Evolutionary conservation across 2,329 filamentous ascomycete species (phyloP).

Genomic region (Diaporthe helianthi): DNA sequence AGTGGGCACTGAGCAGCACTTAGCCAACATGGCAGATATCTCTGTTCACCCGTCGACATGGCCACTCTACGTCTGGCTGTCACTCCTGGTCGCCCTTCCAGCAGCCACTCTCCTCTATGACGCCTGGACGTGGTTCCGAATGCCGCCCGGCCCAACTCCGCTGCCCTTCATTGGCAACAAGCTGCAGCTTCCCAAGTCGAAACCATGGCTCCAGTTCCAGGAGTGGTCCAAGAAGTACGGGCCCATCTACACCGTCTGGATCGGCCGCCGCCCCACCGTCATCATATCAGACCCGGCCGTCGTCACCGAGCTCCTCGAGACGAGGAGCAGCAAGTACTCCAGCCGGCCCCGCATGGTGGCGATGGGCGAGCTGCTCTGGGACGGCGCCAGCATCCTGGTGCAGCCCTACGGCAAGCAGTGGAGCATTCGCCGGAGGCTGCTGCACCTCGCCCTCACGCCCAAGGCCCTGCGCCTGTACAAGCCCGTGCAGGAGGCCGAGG

Average conservation of each 20-base stretch:
- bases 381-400: conserved; percentile 52
- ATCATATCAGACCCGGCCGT: conserved; percentile 52
- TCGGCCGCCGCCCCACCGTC: conserved; percentile 52
- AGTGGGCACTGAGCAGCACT: neutral
- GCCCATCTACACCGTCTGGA: conserved; percentile 56
- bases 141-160: conserved; percentile 55
- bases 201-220: conserved; percentile 49
- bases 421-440: conserved; percentile 50
- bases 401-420: conserved; percentile 57
- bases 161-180: conserved; percentile 54
- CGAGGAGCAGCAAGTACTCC: conserved; percentile 48
- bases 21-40: conserved; percentile 12
- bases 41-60: conserved; percentile 33
- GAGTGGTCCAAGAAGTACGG: conserved; percentile 53
- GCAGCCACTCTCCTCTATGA: conserved; percentile 42
- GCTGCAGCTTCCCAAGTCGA: conserved; percentile 39
- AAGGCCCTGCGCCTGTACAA: conserved; percentile 53
- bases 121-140: conserved; percentile 43
- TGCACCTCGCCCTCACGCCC: conserved; percentile 53
- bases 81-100: conserved; percentile 37
- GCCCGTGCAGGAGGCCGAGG: conserved; percentile 56
- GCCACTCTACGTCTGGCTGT: conserved; percentile 37
- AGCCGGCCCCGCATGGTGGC: conserved; percentile 37
- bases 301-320: conserved; percentile 53
- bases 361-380: conserved; percentile 43